These are phyloP conservation scores for Tuber microsphaerosporum DNA, from an alignment of 495 filamentous ascomycete genomes.

Conservation along the genomic window DNA sequence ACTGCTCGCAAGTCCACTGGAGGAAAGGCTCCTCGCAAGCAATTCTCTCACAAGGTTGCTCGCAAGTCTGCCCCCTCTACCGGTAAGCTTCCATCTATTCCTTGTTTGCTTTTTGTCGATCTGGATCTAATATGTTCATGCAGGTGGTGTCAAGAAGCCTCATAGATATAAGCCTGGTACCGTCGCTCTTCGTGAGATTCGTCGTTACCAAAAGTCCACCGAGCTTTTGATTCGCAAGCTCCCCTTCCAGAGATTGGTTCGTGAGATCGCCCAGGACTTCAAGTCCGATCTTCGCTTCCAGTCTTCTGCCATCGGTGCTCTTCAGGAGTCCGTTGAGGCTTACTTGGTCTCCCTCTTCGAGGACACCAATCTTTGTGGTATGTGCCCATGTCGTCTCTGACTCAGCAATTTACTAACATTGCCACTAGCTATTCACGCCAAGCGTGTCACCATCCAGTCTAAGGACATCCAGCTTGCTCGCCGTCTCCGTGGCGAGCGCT, in stretches of 20 bases:
- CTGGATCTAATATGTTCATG: constrained; percentile 51
- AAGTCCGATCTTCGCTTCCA: constrained; percentile 99
- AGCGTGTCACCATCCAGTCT: constrained; percentile 93
- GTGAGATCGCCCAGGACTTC: constrained; percentile 99
- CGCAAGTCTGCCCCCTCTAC: constrained; percentile 69
- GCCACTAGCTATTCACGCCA: constrained; percentile 78
- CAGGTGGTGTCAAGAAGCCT: constrained; percentile 96
- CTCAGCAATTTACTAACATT: constrained; percentile 20
- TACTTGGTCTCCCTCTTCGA: constrained; percentile 99
- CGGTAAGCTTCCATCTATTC: constrained; percentile 41
- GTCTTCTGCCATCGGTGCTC: constrained; percentile 97
- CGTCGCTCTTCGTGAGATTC: constrained; percentile 99
- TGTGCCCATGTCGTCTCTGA: constrained; percentile 8
- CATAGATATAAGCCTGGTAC: constrained; percentile 99
- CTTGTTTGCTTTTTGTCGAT: neutral
- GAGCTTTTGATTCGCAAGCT: constrained; percentile 99
- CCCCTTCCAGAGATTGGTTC: constrained; percentile 99
- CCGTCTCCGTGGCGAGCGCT: constrained; percentile 92
- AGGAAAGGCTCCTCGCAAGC: constrained; percentile 99
- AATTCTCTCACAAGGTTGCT: constrained; percentile 82
- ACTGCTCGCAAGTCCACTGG: constrained; percentile 99
- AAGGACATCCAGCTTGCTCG: constrained; percentile 98
- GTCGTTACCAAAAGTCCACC: constrained; percentile 99
- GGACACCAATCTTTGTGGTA: constrained; percentile 95
- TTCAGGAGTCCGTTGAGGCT: constrained; percentile 99